These are phyloP conservation scores for Verticillium nonalfalfae DNA, from an alignment of 2,329 filamentous ascomycete species.

Conservation along the genomic window DNA sequence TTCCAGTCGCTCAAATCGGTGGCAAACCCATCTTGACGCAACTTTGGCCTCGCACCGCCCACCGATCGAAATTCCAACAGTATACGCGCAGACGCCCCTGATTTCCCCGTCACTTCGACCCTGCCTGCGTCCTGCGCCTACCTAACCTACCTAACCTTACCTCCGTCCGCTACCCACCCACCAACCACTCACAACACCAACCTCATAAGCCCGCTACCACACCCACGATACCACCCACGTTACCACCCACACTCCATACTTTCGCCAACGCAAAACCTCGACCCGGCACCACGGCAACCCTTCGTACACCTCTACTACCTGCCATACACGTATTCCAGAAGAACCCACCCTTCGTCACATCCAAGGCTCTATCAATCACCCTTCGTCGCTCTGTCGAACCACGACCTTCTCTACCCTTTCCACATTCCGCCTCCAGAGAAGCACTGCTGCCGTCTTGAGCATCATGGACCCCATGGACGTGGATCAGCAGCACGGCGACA, in stretches of 20 bases:
- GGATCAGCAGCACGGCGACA: slow-evolving; percentile 14
- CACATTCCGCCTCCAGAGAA: background rate
- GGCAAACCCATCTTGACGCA: background rate
- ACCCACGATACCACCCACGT: background rate
- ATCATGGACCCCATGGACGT: slow-evolving; percentile 1
- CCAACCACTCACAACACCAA: background rate
- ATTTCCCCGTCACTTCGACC: background rate
- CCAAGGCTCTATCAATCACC: background rate
- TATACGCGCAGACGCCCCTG: background rate
- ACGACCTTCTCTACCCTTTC: background rate
- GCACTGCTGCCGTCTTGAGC: background rate
- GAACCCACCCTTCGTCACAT: background rate
- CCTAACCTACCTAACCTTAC: background rate
- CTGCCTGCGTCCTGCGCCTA: background rate
- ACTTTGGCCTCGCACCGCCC: background rate
- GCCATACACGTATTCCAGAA: background rate
- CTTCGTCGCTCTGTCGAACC: background rate
- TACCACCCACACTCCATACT: background rate
- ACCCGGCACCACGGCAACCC: background rate
- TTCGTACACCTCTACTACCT: background rate
- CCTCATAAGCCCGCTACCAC: background rate
- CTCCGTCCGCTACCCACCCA: background rate
- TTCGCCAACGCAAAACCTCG: background rate
- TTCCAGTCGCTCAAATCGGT: background rate
- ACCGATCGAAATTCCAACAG: background rate